Conservation (phyloP, 495 filamentous ascomycete genomes). For the Penicillium steckii region DNA sequence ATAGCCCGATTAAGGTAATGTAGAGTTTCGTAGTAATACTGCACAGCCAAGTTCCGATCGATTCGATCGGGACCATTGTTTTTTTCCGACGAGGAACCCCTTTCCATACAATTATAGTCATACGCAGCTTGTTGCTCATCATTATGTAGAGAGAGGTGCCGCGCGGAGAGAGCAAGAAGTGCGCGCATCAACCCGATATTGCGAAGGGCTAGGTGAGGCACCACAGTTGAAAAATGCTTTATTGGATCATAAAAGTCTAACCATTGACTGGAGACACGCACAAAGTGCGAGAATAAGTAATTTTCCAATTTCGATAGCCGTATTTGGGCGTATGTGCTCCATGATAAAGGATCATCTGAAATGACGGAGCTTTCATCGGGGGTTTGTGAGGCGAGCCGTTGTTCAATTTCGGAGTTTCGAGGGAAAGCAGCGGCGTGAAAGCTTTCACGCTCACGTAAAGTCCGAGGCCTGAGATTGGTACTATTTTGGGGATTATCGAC, state of each 20-base stretch:
- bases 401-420: conserved; percentile 16
- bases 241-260: conserved; percentile 27
- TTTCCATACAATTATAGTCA: not conserved
- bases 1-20: conserved; percentile 21
- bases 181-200: conserved; percentile 31
- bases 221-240: conserved; percentile 17
- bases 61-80: not conserved
- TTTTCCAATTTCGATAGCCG: conserved; percentile 19
- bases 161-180: conserved; percentile 22
- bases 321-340: conserved; percentile 17
- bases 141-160: conserved; percentile 18
- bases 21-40: conserved; percentile 24
- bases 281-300: conserved; percentile 24
- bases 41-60: conserved; percentile 15
- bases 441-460: conserved; percentile 22
- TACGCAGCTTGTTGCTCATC: not conserved
- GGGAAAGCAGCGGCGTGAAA: conserved; percentile 29
- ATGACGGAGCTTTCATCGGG: conserved; percentile 6
- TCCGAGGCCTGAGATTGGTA: conserved; percentile 19
- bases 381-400: conserved; percentile 5
- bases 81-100: not conserved
- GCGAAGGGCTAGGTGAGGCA: conserved; percentile 24
- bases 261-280: conserved; percentile 18
- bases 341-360: conserved; percentile 18
- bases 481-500: conserved; percentile 10